These are phyloP conservation scores for Cutaneotrichosporon sp. DNA, from an alignment of 1,284 basidiomycete genomes.

Conservation along the genomic window DNA sequence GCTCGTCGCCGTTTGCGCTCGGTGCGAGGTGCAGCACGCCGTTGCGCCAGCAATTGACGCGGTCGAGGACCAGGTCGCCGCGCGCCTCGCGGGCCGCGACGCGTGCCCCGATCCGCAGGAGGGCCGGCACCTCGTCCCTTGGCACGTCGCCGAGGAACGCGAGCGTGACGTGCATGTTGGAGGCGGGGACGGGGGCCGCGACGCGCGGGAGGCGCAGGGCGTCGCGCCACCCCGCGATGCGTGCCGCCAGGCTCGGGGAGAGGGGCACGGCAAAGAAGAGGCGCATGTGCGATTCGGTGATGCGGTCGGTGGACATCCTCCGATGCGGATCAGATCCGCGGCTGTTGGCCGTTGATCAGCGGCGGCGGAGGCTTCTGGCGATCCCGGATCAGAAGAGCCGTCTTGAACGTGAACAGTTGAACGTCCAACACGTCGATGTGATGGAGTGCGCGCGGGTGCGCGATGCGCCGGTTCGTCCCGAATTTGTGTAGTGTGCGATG, in stretches of 20 bases:
- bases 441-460: no score
- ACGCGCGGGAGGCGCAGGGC: neutral
- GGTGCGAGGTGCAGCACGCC: constrained; percentile 9
- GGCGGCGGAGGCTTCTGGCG: no score
- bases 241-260: neutral
- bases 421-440: no score
- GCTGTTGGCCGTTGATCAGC: no score
- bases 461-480: no score
- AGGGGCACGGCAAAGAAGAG: constrained; percentile 11
- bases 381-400: no score
- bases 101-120: neutral
- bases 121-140: neutral
- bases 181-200: neutral
- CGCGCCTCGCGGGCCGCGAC: neutral
- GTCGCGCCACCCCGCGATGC: constrained; percentile 1
- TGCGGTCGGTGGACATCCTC: neutral
- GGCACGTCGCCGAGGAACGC: constrained; percentile 4
- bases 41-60: neutral
- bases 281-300: constrained; percentile 2
- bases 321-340: no score
- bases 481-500: no score
- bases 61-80: neutral
- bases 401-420: no score
- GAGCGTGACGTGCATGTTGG: constrained; percentile 11
- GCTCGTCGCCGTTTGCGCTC: neutral